A percentile compares a stretch with the other conserved stretches of the same genome.
Evolutionary conservation across 768 basidiomycete species (phyloP).

Genomic region (Erythrobasidium yunnanense): DNA sequence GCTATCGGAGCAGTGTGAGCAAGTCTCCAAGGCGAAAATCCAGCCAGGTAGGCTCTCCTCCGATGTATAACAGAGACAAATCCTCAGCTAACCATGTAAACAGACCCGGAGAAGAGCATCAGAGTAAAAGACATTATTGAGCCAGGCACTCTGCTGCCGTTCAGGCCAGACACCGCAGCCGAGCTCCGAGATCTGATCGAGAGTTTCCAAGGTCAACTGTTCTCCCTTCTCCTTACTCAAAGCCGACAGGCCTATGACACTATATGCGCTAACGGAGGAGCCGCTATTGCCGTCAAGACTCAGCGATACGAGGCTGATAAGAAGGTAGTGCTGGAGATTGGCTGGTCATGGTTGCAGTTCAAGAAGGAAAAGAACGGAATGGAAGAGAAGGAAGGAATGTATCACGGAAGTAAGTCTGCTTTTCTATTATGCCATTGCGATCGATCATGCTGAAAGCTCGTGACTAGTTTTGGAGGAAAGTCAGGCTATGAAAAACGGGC

Average conservation of each 20-base stretch:
- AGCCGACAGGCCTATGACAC: not conserved
- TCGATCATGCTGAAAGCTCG: no score
- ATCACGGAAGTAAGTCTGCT: conserved; percentile 5
- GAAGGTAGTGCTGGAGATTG: conserved; percentile 2
- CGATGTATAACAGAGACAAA: not conserved
- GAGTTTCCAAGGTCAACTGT: not conserved
- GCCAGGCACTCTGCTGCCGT: not conserved
- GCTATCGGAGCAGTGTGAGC: not conserved
- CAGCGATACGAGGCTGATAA: conserved; percentile 9
- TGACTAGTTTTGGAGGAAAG: conserved; percentile 1
- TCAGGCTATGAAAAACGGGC: not conserved
- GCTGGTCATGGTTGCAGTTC: not conserved
- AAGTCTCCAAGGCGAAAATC: not conserved
- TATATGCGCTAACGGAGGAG: not conserved
- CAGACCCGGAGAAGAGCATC: not conserved
- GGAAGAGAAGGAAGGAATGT: not conserved
- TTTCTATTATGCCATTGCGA: no score
- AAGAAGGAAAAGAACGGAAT: not conserved
- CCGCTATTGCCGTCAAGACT: not conserved
- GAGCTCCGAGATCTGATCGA: not conserved
- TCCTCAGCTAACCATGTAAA: not conserved
- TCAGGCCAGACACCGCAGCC: not conserved
- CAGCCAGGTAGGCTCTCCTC: not conserved
- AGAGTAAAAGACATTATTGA: not conserved
- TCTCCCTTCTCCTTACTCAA: conserved; percentile 1